Percentiles rank a stretch among this genome's conserved stretches.
Conservation (phyloP, 495 filamentous ascomycete genomes). For the Penicillium macrosclerotiorum region DNA sequence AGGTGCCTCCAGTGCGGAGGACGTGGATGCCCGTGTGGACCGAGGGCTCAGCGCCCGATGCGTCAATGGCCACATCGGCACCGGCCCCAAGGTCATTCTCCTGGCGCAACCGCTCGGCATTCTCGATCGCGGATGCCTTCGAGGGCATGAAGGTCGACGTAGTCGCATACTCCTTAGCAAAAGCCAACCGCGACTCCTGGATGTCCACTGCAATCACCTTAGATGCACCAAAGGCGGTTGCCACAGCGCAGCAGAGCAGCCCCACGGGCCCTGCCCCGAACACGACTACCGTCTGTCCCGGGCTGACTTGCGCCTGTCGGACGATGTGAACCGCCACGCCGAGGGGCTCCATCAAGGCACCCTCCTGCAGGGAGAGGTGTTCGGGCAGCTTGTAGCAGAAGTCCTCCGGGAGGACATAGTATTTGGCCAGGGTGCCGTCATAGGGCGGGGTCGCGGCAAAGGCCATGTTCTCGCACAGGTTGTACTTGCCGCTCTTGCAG, state of each 20-base stretch:
- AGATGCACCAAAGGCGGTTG: slow-evolving; percentile 50
- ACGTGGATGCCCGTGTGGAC: slow-evolving; percentile 54
- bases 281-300: slow-evolving; percentile 51
- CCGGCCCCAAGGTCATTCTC: slow-evolving; percentile 47
- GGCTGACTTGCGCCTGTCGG: slow-evolving; percentile 42
- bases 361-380: slow-evolving; percentile 46
- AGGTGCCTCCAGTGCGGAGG: slow-evolving; percentile 52
- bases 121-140: slow-evolving; percentile 33
- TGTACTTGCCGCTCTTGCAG: slow-evolving; percentile 53
- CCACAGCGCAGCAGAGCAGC: slow-evolving; percentile 52
- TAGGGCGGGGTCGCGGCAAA: slow-evolving; percentile 56
- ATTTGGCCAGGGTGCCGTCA: slow-evolving; percentile 55
- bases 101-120: slow-evolving; percentile 40
- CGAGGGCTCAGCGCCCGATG: slow-evolving; percentile 53
- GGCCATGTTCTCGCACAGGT: slow-evolving; percentile 51
- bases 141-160: slow-evolving; percentile 43
- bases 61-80: slow-evolving; percentile 57
- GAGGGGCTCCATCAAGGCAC: slow-evolving; percentile 55
- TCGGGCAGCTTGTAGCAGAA: slow-evolving; percentile 54
- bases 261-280: slow-evolving; percentile 58
- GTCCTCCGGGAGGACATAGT: slow-evolving; percentile 54
- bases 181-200: slow-evolving; percentile 47
- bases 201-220: slow-evolving; percentile 57
- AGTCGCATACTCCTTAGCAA: slow-evolving; percentile 49
- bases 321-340: slow-evolving; percentile 55